Conservation (phyloP, 1,139 yeast genomes). For the Saccharomyces uvarum region DNA sequence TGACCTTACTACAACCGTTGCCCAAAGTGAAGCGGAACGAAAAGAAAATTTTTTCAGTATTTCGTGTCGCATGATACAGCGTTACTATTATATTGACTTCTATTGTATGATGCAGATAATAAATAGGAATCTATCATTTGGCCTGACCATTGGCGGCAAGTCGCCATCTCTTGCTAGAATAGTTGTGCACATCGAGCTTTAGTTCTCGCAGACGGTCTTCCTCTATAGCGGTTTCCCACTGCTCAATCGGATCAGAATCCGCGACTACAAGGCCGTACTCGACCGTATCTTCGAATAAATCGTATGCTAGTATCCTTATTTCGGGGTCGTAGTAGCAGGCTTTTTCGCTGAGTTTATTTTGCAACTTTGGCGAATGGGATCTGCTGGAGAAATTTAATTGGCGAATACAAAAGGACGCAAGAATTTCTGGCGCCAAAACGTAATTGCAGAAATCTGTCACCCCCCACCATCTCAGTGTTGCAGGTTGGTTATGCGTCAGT, state of each 20-base stretch:
- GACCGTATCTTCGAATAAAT: conserved; percentile 39
- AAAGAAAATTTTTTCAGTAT: background rate
- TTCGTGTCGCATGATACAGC: background rate
- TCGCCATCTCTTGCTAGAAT: background rate
- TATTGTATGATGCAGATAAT: background rate
- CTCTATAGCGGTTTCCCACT: conserved; percentile 18
- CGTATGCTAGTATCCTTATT: conserved; percentile 39
- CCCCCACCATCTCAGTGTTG: conserved; percentile 56
- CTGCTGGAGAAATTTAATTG: conserved; percentile 33
- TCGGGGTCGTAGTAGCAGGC: conserved; percentile 1
- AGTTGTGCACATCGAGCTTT: background rate
- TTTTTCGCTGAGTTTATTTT: conserved; percentile 2
- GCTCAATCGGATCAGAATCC: conserved; percentile 25
- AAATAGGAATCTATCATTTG: background rate
- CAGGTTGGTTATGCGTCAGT: conserved; percentile 33
- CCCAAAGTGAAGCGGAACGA: background rate
- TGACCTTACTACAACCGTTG: background rate
- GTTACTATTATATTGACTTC: background rate
- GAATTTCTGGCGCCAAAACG: conserved; percentile 58
- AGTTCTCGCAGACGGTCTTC: conserved; percentile 6
- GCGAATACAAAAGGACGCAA: conserved; percentile 44
- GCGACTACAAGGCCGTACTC: conserved; percentile 45
- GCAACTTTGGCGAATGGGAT: conserved; percentile 10
- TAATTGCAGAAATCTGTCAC: conserved; percentile 46
- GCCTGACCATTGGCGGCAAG: background rate